Evolutionary conservation across 2,329 filamentous ascomycete species (phyloP).

Genomic region (Botrytis fragariae): DNA sequence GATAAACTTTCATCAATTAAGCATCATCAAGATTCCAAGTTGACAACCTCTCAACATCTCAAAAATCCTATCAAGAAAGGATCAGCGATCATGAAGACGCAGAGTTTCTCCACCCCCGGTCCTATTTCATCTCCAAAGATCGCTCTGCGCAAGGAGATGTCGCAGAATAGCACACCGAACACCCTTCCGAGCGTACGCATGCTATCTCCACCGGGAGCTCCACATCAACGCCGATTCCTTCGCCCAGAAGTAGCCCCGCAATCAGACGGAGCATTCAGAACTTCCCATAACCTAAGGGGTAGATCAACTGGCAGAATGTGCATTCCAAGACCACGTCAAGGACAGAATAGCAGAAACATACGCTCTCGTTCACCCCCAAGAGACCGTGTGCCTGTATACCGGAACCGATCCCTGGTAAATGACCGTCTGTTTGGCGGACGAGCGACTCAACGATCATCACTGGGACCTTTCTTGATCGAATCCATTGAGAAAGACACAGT

Average conservation of each 20-base stretch:
- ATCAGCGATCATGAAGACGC: background rate
- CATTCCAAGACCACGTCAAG: rapidly evolving
- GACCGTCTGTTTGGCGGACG: too few species aligned
- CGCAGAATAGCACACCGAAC: too few species aligned
- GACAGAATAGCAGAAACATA: rapidly evolving
- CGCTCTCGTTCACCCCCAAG: background rate
- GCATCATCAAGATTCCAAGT: rapidly evolving
- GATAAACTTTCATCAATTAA: too few species aligned
- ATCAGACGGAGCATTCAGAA: background rate
- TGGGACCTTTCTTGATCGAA: background rate
- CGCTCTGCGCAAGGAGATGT: rapidly evolving
- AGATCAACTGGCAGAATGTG: rapidly evolving
- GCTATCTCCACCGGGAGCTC: background rate
- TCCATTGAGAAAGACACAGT: too few species aligned
- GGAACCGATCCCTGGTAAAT: background rate
- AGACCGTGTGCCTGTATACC: background rate
- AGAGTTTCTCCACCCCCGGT: background rate
- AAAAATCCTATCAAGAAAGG: rapidly evolving
- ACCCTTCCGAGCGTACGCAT: background rate
- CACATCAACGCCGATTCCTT: background rate
- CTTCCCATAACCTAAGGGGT: background rate
- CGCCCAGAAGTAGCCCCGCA: background rate
- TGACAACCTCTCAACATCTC: background rate
- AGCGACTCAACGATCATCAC: rapidly evolving
- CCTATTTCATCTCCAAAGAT: background rate